Evolutionary conservation across 108 stramenopile species (phyloP).

Genomic region (Skeletonema grethae): DNA sequence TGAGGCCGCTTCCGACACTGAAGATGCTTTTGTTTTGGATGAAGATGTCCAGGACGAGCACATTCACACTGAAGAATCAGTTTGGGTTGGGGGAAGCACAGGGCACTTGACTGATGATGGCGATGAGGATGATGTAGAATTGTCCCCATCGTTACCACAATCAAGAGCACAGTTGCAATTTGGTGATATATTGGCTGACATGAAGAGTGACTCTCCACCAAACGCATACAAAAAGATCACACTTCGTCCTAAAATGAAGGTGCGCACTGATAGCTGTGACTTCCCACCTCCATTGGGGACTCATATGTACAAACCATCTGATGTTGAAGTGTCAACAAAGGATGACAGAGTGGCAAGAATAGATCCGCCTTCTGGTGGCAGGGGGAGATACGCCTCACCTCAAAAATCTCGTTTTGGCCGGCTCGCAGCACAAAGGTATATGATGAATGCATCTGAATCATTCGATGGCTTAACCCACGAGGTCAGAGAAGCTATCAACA

Average conservation of each 20-base stretch:
- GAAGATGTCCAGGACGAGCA: background rate
- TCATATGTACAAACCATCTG: background rate
- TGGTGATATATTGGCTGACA: background rate
- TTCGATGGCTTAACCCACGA: slow-evolving; percentile 1
- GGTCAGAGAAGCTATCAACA: background rate
- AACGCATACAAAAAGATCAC: background rate
- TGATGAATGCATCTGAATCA: background rate
- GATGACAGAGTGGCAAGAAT: background rate
- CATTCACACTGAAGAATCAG: background rate
- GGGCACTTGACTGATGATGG: background rate
- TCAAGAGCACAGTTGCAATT: background rate
- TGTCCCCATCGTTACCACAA: background rate
- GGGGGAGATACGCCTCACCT: background rate
- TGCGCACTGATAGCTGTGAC: background rate
- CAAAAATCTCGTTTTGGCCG: slow-evolving; percentile 1
- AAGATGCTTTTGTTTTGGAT: background rate
- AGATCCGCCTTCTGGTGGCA: background rate
- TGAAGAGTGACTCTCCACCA: background rate
- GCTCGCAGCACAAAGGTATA: background rate
- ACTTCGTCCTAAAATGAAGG: slow-evolving; percentile 4
- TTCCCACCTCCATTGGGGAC: background rate
- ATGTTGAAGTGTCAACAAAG: background rate
- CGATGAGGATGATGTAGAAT: slow-evolving; percentile 3
- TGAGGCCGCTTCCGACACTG: background rate
- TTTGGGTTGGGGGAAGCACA: background rate